A percentile compares a stretch with the other conserved stretches of the same genome.
Evolutionary conservation across 2,329 filamentous ascomycete genomes (phyloP).

Genomic region (Cytospora piceicola): DNA sequence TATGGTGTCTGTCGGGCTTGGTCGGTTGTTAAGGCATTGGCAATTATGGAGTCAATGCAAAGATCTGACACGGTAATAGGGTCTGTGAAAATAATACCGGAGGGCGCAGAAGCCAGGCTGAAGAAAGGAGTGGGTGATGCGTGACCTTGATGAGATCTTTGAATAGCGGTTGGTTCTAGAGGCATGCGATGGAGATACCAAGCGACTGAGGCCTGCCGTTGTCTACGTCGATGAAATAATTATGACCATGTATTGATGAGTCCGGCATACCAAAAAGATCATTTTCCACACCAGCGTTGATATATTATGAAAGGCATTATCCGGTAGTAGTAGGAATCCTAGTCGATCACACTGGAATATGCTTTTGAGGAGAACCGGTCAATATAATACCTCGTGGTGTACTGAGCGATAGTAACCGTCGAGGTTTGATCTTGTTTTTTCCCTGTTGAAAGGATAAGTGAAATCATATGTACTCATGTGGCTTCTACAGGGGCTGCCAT

Average conservation of each 20-base stretch:
- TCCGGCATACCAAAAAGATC: background rate
- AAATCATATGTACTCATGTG: too few species aligned
- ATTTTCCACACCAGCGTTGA: background rate
- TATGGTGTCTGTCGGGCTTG: background rate
- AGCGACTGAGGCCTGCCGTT: background rate
- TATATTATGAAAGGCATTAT: background rate
- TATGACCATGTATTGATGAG: background rate
- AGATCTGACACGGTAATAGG: background rate
- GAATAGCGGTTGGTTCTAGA: background rate
- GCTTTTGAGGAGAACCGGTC: background rate
- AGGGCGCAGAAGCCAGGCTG: background rate
- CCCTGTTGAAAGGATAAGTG: too few species aligned
- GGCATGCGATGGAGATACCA: background rate
- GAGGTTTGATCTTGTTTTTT: too few species aligned
- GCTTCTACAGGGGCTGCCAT: too few species aligned
- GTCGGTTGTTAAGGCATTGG: background rate
- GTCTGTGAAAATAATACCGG: background rate
- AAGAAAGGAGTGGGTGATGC: background rate
- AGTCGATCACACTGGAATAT: background rate
- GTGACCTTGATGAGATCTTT: background rate
- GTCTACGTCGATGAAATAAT: background rate
- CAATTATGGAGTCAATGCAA: background rate
- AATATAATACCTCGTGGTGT: background rate
- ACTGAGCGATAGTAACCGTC: too few species aligned
- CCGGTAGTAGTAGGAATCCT: constrained; percentile 8